Evolutionary conservation across 306 rosid species (phyloP), one percentile per base, ranked within the genome.

Genomic region (Quercus alba): DNA sequence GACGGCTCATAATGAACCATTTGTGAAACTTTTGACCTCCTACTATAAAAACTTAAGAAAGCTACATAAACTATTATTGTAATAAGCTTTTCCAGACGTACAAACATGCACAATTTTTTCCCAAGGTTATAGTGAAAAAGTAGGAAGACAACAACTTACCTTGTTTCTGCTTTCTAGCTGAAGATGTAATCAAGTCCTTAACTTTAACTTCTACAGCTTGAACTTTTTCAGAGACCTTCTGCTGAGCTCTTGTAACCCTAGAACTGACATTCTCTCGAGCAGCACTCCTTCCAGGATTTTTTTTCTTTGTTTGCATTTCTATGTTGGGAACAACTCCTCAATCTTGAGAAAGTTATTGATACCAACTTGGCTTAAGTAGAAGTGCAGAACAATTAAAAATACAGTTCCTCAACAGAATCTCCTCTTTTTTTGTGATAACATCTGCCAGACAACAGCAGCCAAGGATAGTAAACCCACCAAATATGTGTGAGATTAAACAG

Each of bases 221-320:
- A 25, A 79, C 89, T 54, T 82, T 87, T 79, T 85, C 92, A 75
- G 88, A 78, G 30, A 67, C 64, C 86, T 86, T 94, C 85, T 81
- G 87, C 83, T 89, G 96, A 82, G 90, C 80, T 89, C 97, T 86
- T 77, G 90, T 77, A 75, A 86, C 90, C 85, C 82, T 92, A 49
- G 91, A 78, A 82, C 87, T 86, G 55, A 73, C 76, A 33, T 54
- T 72, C 81, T 90, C 97, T 80, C 86, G 84, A 66, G 67, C 80
- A 77, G 88, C 82, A 81, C 82, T 76, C 86, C 88, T 84, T 81
- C 89, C 86, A 20, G 81, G 76, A 74, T 85, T 57, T 72, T 91
- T 92, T 82, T 89, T 92, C 93, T 86, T 92, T 26, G 92, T 89
- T 84, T 87, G 97, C 98, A 94, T 89, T 82, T 87, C 79, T 21